Conservation (phyloP, 306 rosid species). For the Cotoneaster glaucophyllus region DNA sequence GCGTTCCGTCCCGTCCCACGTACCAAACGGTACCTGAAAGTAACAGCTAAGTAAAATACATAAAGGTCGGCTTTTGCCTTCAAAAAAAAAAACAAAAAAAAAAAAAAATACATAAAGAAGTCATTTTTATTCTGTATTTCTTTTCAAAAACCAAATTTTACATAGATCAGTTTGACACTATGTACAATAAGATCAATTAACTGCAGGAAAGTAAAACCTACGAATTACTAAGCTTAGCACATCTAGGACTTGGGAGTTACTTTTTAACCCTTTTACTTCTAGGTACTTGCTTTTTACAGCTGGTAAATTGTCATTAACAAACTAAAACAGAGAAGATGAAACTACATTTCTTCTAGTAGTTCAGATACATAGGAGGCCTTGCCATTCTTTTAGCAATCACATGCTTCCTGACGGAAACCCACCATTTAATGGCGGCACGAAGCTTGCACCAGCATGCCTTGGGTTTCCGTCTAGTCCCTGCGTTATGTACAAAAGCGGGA, state of each 20-base stretch:
- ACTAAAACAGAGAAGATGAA: neutral
- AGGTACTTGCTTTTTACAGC: constrained; percentile 2
- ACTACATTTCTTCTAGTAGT: constrained; percentile 11
- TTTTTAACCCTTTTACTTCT: neutral
- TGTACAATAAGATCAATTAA: neutral
- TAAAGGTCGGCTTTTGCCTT: too few relatives aligned
- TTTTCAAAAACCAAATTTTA: neutral
- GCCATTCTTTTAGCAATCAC: constrained; percentile 34
- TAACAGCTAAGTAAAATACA: neutral
- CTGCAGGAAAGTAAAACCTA: neutral
- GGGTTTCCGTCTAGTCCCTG: constrained; percentile 31
- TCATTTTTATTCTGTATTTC: neutral
- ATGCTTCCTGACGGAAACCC: constrained; percentile 20
- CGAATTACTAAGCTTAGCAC: neutral
- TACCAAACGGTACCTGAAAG: too few relatives aligned
- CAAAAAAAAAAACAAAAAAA: too few relatives aligned
- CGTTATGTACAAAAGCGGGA: neutral
- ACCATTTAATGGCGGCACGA: constrained; percentile 33
- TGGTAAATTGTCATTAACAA: neutral
- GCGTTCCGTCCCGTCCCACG: too few relatives aligned
- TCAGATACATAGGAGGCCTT: neutral
- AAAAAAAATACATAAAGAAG: neutral
- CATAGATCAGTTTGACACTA: neutral
- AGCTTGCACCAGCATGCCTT: constrained; percentile 49
- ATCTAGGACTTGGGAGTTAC: neutral